These are phyloP conservation scores for Thraustochytrium sp. DNA, from an alignment of 352 stramenopile genomes.

Conservation along the genomic window DNA sequence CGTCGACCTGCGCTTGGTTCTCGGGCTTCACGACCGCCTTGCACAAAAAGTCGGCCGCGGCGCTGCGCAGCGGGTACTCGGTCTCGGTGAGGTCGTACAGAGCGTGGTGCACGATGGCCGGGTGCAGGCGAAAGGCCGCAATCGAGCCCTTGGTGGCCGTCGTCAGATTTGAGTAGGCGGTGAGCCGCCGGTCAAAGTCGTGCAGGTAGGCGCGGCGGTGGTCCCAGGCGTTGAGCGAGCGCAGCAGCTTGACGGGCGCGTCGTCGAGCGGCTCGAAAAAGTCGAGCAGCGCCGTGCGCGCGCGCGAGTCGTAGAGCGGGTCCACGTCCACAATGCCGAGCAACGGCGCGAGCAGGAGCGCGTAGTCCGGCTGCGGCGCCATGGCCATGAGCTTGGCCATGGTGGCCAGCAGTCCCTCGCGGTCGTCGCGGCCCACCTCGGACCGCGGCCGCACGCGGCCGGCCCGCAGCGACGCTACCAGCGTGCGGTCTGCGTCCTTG, in stretches of 20 bases:
- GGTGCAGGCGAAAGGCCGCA: background rate
- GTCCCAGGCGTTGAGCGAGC: background rate
- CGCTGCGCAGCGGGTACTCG: conserved; percentile 31
- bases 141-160: background rate
- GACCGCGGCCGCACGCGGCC: background rate
- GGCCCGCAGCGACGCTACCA: too few species aligned
- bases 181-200: conserved; percentile 25
- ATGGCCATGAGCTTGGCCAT: background rate
- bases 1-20: background rate
- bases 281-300: background rate
- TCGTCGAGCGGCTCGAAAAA: background rate
- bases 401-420: background rate
- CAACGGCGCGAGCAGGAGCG: background rate
- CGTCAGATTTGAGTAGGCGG: background rate
- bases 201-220: background rate
- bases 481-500: too few species aligned
- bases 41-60: background rate
- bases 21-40: background rate
- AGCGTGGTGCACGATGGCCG: conserved; percentile 1
- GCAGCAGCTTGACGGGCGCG: background rate
- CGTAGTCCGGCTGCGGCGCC: background rate
- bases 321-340: background rate
- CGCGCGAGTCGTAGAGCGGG: conserved; percentile 6
- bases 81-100: conserved; percentile 6
- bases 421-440: background rate